Evolutionary conservation across 768 basidiomycete genomes (phyloP).

Genomic region (Amanita inopinata): DNA sequence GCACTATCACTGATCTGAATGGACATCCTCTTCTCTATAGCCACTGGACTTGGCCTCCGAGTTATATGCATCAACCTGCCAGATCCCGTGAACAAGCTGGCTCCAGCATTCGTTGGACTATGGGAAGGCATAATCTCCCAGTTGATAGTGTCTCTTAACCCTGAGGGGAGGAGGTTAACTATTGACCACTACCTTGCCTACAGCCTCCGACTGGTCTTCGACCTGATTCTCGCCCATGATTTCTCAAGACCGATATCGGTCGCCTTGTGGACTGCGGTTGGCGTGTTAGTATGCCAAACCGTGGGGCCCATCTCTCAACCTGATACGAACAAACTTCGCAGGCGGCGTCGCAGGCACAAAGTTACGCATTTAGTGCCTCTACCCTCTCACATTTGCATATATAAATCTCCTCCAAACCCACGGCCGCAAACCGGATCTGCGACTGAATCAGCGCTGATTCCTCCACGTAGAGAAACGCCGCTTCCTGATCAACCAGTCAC

Average conservation of each 20-base stretch:
- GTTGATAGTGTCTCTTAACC: conserved; percentile 16
- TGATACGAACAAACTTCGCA: conserved; percentile 16
- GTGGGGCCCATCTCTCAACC: conserved; percentile 18
- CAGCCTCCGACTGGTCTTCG: conserved; percentile 31
- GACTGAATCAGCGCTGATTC: conserved; percentile 13
- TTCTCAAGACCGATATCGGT: conserved; percentile 23
- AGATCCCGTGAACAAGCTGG: conserved; percentile 19
- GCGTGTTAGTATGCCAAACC: conserved; percentile 24
- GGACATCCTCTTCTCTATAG: conserved; percentile 32
- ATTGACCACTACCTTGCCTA: conserved; percentile 33
- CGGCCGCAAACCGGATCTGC: conserved; percentile 9
- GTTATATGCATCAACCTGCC: conserved; percentile 21
- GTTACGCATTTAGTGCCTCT: conserved; percentile 19
- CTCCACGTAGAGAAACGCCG: conserved; percentile 8
- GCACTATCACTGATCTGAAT: too few species aligned
- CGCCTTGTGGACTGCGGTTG: conserved; percentile 28
- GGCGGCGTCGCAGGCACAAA: conserved; percentile 21
- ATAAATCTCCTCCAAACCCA: conserved; percentile 16
- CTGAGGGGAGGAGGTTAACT: conserved; percentile 17
- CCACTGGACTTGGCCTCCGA: conserved; percentile 33
- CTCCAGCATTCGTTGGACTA: conserved; percentile 28
- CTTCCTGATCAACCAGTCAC: conserved; percentile 21
- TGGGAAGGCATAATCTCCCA: conserved; percentile 37
- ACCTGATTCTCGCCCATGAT: conserved; percentile 30
- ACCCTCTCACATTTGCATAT: conserved; percentile 23